A percentile compares a stretch with the other conserved stretches of the same genome.
These are phyloP conservation scores for Lecanicillium sp. DNA, from an alignment of 2,329 filamentous ascomycete species.

Conservation along the genomic window DNA sequence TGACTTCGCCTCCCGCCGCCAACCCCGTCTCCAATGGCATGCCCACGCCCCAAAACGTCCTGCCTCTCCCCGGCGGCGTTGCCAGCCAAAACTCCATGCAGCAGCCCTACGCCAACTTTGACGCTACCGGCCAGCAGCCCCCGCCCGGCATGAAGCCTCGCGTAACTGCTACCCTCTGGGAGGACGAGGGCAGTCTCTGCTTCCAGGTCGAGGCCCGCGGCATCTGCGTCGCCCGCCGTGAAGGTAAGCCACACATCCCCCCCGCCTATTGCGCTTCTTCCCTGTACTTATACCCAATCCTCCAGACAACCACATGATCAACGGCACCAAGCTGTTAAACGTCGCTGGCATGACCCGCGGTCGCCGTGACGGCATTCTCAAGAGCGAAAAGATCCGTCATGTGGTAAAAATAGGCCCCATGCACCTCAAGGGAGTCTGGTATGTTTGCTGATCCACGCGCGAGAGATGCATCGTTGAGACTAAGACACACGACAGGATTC, in stretches of 20 bases:
- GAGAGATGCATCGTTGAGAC: slow-evolving; percentile 18
- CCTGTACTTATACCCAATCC: not conserved
- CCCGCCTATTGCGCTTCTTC: slow-evolving; percentile 20
- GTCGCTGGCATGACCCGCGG: slow-evolving; percentile 98
- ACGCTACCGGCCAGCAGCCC: slow-evolving; percentile 86
- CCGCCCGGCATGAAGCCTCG: slow-evolving; percentile 93
- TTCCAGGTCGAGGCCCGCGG: slow-evolving; percentile 96
- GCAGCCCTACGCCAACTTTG: slow-evolving; percentile 57
- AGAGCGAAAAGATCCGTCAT: slow-evolving; percentile 94
- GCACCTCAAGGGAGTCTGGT: slow-evolving; percentile 98
- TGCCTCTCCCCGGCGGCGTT: slow-evolving; percentile 59
- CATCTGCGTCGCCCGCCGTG: slow-evolving; percentile 88
- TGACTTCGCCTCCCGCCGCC: slow-evolving; percentile 71
- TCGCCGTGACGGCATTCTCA: slow-evolving; percentile 89
- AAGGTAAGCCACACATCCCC: no score
- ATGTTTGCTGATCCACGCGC: slow-evolving; percentile 33
- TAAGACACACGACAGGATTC: slow-evolving; percentile 63
- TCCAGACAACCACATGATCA: slow-evolving; percentile 97
- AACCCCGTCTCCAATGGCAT: slow-evolving; percentile 67
- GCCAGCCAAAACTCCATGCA: slow-evolving; percentile 43
- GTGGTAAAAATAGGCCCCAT: slow-evolving; percentile 99
- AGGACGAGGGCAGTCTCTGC: slow-evolving; percentile 94
- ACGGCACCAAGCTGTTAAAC: slow-evolving; percentile 93
- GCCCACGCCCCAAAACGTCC: slow-evolving; percentile 54
- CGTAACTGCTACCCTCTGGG: slow-evolving; percentile 95